Base-by-base conservation (phyloP, 352 stramenopile genomes). In the Globisporangium paroecandrum region DNA sequence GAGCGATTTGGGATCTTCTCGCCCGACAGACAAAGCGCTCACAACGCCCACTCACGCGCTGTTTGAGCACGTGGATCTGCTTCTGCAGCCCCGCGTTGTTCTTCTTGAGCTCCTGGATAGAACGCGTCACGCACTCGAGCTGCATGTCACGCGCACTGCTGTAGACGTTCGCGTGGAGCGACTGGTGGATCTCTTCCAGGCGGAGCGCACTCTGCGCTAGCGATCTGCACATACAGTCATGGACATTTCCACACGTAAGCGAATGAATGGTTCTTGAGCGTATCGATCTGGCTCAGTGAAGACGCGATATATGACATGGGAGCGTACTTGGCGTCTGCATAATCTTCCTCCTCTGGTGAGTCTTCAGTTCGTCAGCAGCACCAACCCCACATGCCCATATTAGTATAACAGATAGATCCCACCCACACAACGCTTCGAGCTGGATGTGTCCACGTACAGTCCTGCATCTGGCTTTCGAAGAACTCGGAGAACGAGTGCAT, bases 401-500 rank as follows among this genome's bases (percentile, higher is more conserved):
- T 5, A 49, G 41, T 49, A n/a, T 20, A 8, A 7, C 29, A 32
- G 4, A 38, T 10, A 38, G 32, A 38, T 38, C 32, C 32, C 32
- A 38, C 6, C 3, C 32, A 38, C 32, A 38, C 32, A 38, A 38
- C 32, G 32, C 32, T 38, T 38, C 32, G 32, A 38, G 32, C 32
- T 38, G 32, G 32, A 38, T 7, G 12, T n/a, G 18, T 51, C 6
- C 38, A 68, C 58, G 61, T 64, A 63, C 67, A 71, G 56, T 87
- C 76, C 64, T 84, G 72, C 63, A 89, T 64, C 66, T 89, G 79
- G 29, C 64, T 74, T 64, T 89, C 81, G 29, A 89, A 86, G 69
- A 87, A 87, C 43, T 68, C 74, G 4, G 81, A 89, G 67, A 87
- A 87, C 43, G 78, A 70, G 55, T 89, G 77, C 79, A 86, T 82